Evolutionary conservation across 2,329 filamentous ascomycete species (phyloP).

Genomic region (Coniochaeta ligniaria): DNA sequence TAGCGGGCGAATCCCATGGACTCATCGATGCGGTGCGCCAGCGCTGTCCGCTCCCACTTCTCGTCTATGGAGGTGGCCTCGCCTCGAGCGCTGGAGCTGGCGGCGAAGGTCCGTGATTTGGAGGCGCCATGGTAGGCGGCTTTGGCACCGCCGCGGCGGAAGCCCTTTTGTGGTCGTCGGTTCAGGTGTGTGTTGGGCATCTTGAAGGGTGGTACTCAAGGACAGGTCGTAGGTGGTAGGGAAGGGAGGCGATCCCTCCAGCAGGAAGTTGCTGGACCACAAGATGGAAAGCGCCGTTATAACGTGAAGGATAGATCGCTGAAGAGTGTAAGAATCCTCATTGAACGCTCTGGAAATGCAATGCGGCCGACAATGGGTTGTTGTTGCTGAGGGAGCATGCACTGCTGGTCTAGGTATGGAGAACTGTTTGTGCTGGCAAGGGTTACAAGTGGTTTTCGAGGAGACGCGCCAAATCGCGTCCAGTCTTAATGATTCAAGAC

Average conservation of each 20-base stretch:
- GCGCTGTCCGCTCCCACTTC: slow-evolving; percentile 75
- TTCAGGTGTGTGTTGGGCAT: slow-evolving; percentile 54
- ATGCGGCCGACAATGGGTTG: not conserved
- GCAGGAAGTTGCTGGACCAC: not conserved
- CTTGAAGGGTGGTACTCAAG: slow-evolving; percentile 15
- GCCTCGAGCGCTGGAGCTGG: slow-evolving; percentile 62
- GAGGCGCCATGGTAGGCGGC: slow-evolving; percentile 62
- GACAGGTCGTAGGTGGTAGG: not conserved
- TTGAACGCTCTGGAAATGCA: not conserved
- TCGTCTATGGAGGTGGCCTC: slow-evolving; percentile 91
- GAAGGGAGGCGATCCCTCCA: not conserved
- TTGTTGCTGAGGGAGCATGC: not conserved
- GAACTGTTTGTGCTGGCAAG: not conserved
- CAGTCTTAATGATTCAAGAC: not conserved
- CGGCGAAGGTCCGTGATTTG: slow-evolving; percentile 70
- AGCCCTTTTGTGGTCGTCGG: slow-evolving; percentile 53
- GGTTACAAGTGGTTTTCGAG: not conserved
- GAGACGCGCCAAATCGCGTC: not conserved
- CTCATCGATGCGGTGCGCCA: slow-evolving; percentile 89
- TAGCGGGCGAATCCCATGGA: slow-evolving; percentile 89
- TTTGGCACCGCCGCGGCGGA: slow-evolving; percentile 62
- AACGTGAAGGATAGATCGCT: not conserved
- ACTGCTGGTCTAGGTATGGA: not conserved
- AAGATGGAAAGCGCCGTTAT: not conserved
- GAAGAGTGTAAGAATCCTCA: not conserved